Evolutionary conservation across 1,139 yeast genomes (phyloP).

Genomic region (Zygosaccharomyces sapae): DNA sequence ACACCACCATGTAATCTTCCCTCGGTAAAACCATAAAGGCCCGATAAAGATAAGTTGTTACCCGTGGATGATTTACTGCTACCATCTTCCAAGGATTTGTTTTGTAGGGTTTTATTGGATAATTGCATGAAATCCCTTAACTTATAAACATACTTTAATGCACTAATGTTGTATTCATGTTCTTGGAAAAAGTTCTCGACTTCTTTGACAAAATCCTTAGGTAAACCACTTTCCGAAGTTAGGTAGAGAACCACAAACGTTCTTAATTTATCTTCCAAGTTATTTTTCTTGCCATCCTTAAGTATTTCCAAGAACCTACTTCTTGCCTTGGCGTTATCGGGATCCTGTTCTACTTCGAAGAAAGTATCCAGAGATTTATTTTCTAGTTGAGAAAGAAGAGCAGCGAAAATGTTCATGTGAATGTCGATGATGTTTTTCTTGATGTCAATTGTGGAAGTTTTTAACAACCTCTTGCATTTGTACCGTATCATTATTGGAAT

Average conservation of each 20-base stretch:
- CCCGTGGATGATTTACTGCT: constrained; percentile 24
- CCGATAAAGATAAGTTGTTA: constrained; percentile 64
- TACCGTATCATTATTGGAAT: constrained; percentile 59
- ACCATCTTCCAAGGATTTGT: constrained; percentile 34
- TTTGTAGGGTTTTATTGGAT: constrained; percentile 33
- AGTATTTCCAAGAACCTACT: constrained; percentile 57
- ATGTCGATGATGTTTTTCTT: constrained; percentile 80
- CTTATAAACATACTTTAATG: constrained; percentile 70
- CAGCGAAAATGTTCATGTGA: constrained; percentile 94
- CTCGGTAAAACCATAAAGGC: constrained; percentile 76
- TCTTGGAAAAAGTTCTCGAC: constrained; percentile 60
- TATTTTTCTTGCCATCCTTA: constrained; percentile 41
- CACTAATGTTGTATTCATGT: constrained; percentile 58
- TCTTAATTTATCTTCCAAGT: constrained; percentile 75
- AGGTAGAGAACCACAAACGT: constrained; percentile 73
- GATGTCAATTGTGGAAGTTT: constrained; percentile 86
- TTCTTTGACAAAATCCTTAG: constrained; percentile 57
- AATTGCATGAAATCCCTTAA: constrained; percentile 71
- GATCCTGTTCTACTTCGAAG: constrained; percentile 87
- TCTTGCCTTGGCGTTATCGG: constrained; percentile 57
- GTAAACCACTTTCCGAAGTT: constrained; percentile 48
- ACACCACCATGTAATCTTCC: constrained; percentile 75
- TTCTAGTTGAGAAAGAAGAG: constrained; percentile 76
- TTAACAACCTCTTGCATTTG: constrained; percentile 87
- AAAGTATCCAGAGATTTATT: constrained; percentile 82